Percentiles rank a stretch among this genome's conserved stretches.
Evolutionary conservation across 2,329 filamentous ascomycete species (phyloP).

Genomic region (Aspergillus pseudoglaucus): DNA sequence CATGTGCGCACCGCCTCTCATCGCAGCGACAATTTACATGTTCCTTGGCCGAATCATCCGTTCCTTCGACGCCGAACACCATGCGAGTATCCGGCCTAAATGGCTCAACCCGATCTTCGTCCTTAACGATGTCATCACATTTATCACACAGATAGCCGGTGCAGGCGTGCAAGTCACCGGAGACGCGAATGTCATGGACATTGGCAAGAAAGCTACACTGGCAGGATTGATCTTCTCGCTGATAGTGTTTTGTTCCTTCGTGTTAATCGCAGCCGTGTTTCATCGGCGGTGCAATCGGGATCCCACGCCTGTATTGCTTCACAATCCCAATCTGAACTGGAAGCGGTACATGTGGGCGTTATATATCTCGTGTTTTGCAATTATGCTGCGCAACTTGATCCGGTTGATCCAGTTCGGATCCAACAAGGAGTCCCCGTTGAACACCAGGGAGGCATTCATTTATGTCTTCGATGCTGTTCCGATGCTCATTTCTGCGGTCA

Average conservation of each 20-base stretch:
- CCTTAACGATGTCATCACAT: conserved; percentile 28
- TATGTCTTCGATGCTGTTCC: conserved; percentile 28
- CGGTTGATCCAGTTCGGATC: conserved; percentile 24
- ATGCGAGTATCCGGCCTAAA: conserved; percentile 27
- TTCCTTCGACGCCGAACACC: conserved; percentile 28
- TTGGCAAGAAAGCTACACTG: conserved; percentile 21
- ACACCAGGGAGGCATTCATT: conserved; percentile 21
- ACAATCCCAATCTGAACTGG: conserved; percentile 18
- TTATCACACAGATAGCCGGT: conserved; percentile 29
- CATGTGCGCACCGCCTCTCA: conserved; percentile 36
- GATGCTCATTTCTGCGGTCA: conserved; percentile 18
- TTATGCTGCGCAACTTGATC: conserved; percentile 24
- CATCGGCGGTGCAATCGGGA: conserved; percentile 13
- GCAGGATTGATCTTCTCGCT: conserved; percentile 24
- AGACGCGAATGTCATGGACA: conserved; percentile 12
- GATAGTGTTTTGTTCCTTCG: conserved; percentile 22
- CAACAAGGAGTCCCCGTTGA: conserved; percentile 7
- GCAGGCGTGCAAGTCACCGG: conserved; percentile 24
- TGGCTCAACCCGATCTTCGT: conserved; percentile 36
- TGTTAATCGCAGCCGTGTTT: conserved; percentile 17
- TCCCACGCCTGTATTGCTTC: conserved; percentile 11
- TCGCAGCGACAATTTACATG: conserved; percentile 35
- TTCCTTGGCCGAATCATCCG: conserved; percentile 35
- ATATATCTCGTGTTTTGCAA: conserved; percentile 17
- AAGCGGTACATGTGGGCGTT: conserved; percentile 20